Evolutionary conservation across 495 filamentous ascomycete genomes (phyloP).

Genomic region (Tuber aestivum): DNA sequence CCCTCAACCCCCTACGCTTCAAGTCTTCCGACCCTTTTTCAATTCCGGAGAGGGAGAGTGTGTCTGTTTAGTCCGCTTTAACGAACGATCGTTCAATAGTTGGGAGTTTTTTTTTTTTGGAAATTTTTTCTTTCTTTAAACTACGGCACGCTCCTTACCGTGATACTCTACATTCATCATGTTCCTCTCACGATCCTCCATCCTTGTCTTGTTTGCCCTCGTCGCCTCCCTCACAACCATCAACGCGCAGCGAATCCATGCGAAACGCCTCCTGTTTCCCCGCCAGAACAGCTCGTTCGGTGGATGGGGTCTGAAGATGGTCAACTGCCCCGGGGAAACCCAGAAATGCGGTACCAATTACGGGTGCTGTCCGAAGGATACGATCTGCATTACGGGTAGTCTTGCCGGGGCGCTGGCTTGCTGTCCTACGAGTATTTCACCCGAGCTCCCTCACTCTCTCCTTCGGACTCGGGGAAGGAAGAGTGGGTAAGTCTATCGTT

Average conservation of each 20-base stretch:
- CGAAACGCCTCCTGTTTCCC: background rate
- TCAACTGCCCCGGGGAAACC: background rate
- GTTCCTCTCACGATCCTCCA: background rate
- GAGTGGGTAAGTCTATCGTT: background rate
- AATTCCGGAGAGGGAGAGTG: background rate
- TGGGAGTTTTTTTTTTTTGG: background rate
- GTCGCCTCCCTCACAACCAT: background rate
- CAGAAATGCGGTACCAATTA: background rate
- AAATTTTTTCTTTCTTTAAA: background rate
- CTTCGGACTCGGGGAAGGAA: background rate
- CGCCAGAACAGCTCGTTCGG: background rate
- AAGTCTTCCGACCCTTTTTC: background rate
- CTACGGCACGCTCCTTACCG: background rate
- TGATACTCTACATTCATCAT: background rate
- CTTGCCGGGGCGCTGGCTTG: background rate
- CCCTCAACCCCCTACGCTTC: too few relatives aligned
- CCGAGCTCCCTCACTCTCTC: background rate
- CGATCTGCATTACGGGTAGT: background rate
- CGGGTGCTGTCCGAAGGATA: background rate
- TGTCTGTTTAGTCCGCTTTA: too few relatives aligned
- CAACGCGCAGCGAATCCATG: background rate
- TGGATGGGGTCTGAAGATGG: background rate
- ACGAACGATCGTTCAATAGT: too few relatives aligned
- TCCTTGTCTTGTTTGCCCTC: background rate
- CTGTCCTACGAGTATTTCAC: background rate